Base-by-base conservation (phyloP, 129 eudicot species). In the Arctium minus region DNA sequence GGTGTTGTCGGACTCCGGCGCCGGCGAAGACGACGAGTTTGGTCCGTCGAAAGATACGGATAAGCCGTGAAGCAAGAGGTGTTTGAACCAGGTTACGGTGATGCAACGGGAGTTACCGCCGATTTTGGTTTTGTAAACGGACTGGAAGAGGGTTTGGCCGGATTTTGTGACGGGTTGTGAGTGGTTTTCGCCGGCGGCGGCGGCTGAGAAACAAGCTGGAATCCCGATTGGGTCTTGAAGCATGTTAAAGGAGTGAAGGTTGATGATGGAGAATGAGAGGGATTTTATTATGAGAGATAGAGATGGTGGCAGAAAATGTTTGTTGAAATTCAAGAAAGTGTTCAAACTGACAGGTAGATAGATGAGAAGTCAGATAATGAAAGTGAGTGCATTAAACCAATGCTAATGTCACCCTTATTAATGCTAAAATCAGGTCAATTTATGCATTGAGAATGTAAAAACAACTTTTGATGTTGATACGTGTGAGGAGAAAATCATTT, bases 71-170 rank as follows among this genome's bases (percentile, higher is more conserved):
- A 96, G 94, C 18, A 96, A 80, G 31, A 96, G 77, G 46, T 93
- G 89, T 91, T 93, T 96, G 91, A 93, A 96, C 99, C 99, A 93
- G 30, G 97, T 93, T 53, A 96, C 84, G 1, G 99, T 96, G 82
- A 96, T 94, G 77, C 88, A 81, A 10, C 97, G 91, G 78, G 81
- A 78, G 79, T 89, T 80, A 72, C 88, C 92, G 15, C 88, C 90
- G 1, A 96, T 82, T 46, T 84, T 93, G 35, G 97, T 93, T 27
- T 88, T 84, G 85, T 91, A 93, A 4, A 91, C 91, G 8, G 97
- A 91, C 89, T 88, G 87, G 88, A 89, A 91, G 0, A 93, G 92
- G 76, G 93, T 91, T 30, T 93, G 96, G 81, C 97, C 97, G 31
- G 97, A 91, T 77, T 84, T 85, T 27, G 94, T 93, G 22, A 91